These are phyloP conservation scores for Diospyros kaki DNA, from an alignment of 148 eudicot genomes.

Conservation along the genomic window DNA sequence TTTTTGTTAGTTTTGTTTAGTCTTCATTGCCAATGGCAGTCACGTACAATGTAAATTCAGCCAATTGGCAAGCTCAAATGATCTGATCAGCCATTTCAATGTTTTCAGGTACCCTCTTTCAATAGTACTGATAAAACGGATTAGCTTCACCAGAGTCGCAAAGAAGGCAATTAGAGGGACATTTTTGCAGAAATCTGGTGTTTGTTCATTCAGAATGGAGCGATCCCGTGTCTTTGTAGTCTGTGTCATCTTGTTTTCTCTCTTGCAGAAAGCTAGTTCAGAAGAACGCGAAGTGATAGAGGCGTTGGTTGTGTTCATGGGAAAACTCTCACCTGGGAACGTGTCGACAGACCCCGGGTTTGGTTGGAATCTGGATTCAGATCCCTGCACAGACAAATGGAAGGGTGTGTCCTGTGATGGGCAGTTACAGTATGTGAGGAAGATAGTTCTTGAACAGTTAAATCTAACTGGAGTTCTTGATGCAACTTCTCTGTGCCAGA, in stretches of 20 bases:
- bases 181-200: background rate
- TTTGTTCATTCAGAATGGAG: background rate
- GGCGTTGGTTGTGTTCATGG: conserved; percentile 31
- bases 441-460: conserved; percentile 25
- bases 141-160: background rate
- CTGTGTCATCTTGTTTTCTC: conserved; percentile 6
- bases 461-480: conserved; percentile 28
- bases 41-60: conserved; percentile 4
- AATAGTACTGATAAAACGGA: background rate
- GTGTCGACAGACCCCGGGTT: background rate
- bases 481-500: conserved; percentile 27
- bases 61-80: background rate
- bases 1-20: background rate
- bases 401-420: conserved; percentile 9
- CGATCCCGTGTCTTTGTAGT: background rate
- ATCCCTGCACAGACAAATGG: conserved; percentile 15
- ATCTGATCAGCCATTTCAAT: background rate
- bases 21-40: background rate
- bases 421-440: conserved; percentile 11
- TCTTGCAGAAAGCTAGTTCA: conserved; percentile 10
- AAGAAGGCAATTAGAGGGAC: background rate
- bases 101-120: no score
- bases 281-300: conserved; percentile 19
- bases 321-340: conserved; percentile 20
- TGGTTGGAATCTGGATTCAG: conserved; percentile 25